Evolutionary conservation across 176 grass and related monocot genomes (phyloP).

Genomic region (Aechmea fasciata): DNA sequence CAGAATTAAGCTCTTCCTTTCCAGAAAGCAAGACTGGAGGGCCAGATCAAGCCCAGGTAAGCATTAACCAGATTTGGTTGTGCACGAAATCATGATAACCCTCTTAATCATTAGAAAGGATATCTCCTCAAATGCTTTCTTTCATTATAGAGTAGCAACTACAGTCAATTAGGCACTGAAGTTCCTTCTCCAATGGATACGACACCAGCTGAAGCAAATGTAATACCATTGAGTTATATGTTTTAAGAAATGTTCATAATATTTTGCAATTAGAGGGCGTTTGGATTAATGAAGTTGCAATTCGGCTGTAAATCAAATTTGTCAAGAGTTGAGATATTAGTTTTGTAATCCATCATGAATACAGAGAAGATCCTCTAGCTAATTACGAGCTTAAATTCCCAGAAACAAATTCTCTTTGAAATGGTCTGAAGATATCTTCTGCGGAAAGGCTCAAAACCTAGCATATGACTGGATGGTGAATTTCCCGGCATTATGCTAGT

Average conservation of each 20-base stretch:
- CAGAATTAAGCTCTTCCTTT: slow-evolving; percentile 36
- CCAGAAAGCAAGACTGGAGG: slow-evolving; percentile 43
- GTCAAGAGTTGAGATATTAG: no score
- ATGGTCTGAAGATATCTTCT: no score
- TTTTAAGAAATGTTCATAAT: not conserved
- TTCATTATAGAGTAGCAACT: slow-evolving; percentile 55
- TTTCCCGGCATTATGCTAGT: no score
- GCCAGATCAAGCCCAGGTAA: slow-evolving; percentile 48
- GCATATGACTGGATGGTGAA: no score
- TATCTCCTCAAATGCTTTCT: not conserved
- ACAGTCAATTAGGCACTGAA: slow-evolving; percentile 32
- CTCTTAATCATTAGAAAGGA: slow-evolving; percentile 4
- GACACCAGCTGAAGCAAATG: slow-evolving; percentile 55
- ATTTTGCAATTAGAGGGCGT: no score
- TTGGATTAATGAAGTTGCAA: no score
- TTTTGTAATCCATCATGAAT: no score
- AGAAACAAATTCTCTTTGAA: no score
- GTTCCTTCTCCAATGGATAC: slow-evolving; percentile 26
- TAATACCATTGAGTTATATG: slow-evolving; percentile 28
- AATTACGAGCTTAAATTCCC: no score
- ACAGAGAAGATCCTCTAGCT: no score
- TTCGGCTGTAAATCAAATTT: no score
- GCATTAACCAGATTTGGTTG: not conserved
- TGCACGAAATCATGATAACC: not conserved
- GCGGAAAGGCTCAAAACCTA: no score